These are phyloP conservation scores for Prunus campanulata DNA, from an alignment of 306 rosid genomes.

Conservation along the genomic window DNA sequence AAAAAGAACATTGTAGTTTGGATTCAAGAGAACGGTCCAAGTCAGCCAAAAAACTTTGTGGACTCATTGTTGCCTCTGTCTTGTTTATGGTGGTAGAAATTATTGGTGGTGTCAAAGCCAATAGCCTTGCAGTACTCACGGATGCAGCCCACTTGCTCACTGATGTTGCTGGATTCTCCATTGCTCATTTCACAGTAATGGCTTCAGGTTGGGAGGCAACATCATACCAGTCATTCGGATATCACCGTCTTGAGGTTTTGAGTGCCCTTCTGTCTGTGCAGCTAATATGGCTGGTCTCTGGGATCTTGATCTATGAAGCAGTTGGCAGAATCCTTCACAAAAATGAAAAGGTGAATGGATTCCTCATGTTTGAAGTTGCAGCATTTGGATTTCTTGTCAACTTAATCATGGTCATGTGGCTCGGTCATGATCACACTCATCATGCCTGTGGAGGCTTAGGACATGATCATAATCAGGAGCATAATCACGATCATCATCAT, in stretches of 20 bases:
- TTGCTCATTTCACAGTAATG: constrained; percentile 80
- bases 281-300: constrained; percentile 86
- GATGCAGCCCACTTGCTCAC: constrained; percentile 94
- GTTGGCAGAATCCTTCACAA: constrained; percentile 45
- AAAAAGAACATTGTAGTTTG: constrained; percentile 33
- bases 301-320: constrained; percentile 72
- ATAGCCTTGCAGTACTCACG: constrained; percentile 76
- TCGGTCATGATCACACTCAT: constrained; percentile 54
- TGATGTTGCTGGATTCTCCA: constrained; percentile 70
- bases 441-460: constrained; percentile 13
- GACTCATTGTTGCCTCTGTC: constrained; percentile 55
- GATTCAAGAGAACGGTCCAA: constrained; percentile 56
- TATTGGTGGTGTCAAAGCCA: constrained; percentile 80
- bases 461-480: constrained; percentile 33
- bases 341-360: constrained; percentile 54
- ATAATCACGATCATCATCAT: neutral
- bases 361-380: constrained; percentile 79
- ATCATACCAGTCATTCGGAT: constrained; percentile 70
- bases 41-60: constrained; percentile 61
- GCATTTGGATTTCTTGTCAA: constrained; percentile 79
- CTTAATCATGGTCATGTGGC: constrained; percentile 76
- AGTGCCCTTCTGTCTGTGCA: constrained; percentile 88
- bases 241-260: constrained; percentile 79
- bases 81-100: constrained; percentile 68
- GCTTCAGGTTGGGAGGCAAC: constrained; percentile 92